phyloP scores from a whole-genome alignment of 306 rosid genomes.

The Vigna mungo region DNA sequence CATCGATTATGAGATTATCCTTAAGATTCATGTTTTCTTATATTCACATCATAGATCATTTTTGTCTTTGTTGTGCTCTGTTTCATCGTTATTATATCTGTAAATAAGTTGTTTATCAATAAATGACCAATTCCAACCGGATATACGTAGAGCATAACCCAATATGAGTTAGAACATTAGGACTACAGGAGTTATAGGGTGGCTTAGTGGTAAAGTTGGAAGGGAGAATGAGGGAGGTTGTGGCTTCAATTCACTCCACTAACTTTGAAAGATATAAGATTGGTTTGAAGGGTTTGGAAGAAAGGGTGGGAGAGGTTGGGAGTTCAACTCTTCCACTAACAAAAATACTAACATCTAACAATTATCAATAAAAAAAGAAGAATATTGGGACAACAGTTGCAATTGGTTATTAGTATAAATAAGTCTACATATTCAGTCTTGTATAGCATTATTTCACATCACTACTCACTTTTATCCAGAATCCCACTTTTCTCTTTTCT shows the following conservation, averaged over 20 bases:
- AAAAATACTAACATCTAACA: too few species aligned
- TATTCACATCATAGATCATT: conserved; percentile 7
- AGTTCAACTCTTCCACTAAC: too few species aligned
- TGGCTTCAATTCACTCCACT: too few species aligned
- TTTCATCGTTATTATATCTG: conserved; percentile 15
- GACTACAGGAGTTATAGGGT: neutral
- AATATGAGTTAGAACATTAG: neutral
- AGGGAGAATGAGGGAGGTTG: too few species aligned
- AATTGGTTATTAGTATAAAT: neutral
- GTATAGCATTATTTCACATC: conserved; percentile 1
- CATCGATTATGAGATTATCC: conserved; percentile 3
- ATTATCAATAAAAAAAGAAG: too few species aligned
- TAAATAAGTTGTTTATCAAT: conserved; percentile 9
- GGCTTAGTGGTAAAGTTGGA: too few species aligned
- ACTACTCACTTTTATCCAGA: neutral
- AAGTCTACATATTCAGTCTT: neutral
- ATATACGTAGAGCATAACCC: conserved; percentile 10
- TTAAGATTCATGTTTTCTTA: conserved; percentile 18
- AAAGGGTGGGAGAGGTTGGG: too few species aligned
- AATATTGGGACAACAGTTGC: neutral
- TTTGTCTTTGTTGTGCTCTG: conserved; percentile 23
- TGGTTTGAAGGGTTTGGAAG: too few species aligned
- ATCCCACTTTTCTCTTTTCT: conserved; percentile 8
- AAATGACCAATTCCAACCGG: neutral
- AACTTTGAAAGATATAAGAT: too few species aligned